Base-by-base conservation (phyloP, 345 rosid genomes). In the Laguncularia racemosa region DNA sequence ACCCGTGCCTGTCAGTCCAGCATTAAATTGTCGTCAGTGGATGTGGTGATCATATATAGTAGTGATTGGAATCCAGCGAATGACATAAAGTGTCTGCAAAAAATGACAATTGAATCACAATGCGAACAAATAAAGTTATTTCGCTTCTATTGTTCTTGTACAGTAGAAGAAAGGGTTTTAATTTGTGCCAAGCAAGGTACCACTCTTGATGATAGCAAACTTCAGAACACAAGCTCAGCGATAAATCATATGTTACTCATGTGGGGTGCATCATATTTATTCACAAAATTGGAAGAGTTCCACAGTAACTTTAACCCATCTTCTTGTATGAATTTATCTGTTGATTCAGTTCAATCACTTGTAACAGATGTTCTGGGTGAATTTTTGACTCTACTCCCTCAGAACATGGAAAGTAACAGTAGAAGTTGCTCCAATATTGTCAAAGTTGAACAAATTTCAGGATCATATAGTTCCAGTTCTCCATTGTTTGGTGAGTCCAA, bases 241-340 rank as follows among this genome's bases (percentile, higher is more conserved):
- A 67, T 69, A 52, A 67, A 65, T 52, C 97, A 89, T 40, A 61
- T 55, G 65, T 73, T 93, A 66, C 90, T 93, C 40, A 89, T 82
- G 86, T 85, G 95, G 96, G 95, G 96, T 44, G 85, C 91, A 45
- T 64, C 82, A 21, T 63, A 76, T 76, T 66, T 93, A 46, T 85
- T 93, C 61, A 62, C 67, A 45, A 83, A 70, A 67, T 76, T 89
- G 78, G 75, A 77, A 13, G 81, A 83, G 61, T 83, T 89, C 68
- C 97, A 89, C 48, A 45, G 55, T 56, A 52, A 61, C 45, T 8
- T 55, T 67, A 52, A 38, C 20, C 59, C 47, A 55, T 59, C 71
- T 59, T 58, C 72, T 14, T 52, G 73, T 56, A 51, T 53, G 20
- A 43, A 60, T 13, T 20, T 20, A 17, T 54, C 61, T 33, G 83